Conservation (phyloP, 2,329 filamentous ascomycete species). For the Nemania serpens region DNA sequence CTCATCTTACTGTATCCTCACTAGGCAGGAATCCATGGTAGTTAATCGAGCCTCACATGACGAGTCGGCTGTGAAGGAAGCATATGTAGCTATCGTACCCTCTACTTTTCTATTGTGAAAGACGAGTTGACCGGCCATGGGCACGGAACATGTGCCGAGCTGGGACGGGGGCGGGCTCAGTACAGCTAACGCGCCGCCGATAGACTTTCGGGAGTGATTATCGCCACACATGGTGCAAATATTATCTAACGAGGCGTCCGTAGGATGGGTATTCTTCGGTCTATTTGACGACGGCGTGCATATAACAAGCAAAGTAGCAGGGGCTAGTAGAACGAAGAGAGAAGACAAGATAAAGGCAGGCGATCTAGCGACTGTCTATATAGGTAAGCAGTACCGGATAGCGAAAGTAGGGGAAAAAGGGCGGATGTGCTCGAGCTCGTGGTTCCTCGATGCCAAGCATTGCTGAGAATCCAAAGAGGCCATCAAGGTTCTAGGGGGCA, state of each 20-base stretch:
- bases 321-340: neutral
- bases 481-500: too few relatives aligned
- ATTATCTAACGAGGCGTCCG: neutral
- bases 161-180: conserved; percentile 41
- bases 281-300: neutral
- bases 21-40: conserved; percentile 36
- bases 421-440: too few relatives aligned
- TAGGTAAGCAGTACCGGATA: too few relatives aligned
- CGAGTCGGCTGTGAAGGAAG: conserved; percentile 45
- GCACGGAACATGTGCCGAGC: conserved; percentile 8
- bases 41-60: conserved; percentile 28
- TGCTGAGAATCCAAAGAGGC: too few relatives aligned
- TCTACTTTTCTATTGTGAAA: conserved; percentile 50
- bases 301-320: neutral
- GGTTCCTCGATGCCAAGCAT: too few relatives aligned
- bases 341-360: too few relatives aligned
- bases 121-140: conserved; percentile 40
- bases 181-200: conserved; percentile 53
- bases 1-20: conserved; percentile 52
- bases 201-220: conserved; percentile 43
- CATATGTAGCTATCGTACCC: conserved; percentile 45
- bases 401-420: too few relatives aligned
- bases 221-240: conserved; percentile 51
- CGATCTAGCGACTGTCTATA: too few relatives aligned
- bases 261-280: neutral